Evolutionary conservation across 495 filamentous ascomycete genomes (phyloP).

Genomic region (Penicillium cosmopolitanum): DNA sequence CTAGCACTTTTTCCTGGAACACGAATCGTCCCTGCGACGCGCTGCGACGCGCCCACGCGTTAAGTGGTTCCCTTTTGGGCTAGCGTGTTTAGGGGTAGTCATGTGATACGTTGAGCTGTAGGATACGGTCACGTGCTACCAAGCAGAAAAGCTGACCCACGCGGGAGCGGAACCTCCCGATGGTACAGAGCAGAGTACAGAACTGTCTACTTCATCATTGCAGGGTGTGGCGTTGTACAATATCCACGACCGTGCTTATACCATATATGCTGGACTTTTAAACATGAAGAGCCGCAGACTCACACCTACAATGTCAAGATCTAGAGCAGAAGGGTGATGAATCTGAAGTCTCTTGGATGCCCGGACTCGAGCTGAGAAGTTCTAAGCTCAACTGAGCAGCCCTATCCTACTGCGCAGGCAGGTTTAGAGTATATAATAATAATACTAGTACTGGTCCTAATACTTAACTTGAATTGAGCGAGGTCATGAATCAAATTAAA

Average conservation of each 20-base stretch:
- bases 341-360: background rate
- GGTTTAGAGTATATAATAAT: too few species aligned
- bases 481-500: too few species aligned
- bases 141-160: background rate
- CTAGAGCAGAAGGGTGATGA: background rate
- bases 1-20: slow-evolving; percentile 22
- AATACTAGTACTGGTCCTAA: too few species aligned
- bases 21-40: slow-evolving; percentile 29
- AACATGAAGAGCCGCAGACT: background rate
- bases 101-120: background rate
- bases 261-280: background rate
- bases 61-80: slow-evolving; percentile 43
- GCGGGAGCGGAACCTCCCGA: background rate
- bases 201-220: background rate
- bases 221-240: background rate
- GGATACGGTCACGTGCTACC: background rate
- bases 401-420: too few species aligned
- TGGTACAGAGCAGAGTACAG: background rate
- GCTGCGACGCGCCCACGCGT: slow-evolving; percentile 41
- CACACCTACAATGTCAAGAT: background rate
- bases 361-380: background rate
- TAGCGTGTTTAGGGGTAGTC: slow-evolving; percentile 23
- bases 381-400: background rate
- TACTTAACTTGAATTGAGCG: too few species aligned
- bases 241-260: background rate